Conservation (phyloP, 805 yeast species). For the Sugiyamaella boreocaroliniensis region DNA sequence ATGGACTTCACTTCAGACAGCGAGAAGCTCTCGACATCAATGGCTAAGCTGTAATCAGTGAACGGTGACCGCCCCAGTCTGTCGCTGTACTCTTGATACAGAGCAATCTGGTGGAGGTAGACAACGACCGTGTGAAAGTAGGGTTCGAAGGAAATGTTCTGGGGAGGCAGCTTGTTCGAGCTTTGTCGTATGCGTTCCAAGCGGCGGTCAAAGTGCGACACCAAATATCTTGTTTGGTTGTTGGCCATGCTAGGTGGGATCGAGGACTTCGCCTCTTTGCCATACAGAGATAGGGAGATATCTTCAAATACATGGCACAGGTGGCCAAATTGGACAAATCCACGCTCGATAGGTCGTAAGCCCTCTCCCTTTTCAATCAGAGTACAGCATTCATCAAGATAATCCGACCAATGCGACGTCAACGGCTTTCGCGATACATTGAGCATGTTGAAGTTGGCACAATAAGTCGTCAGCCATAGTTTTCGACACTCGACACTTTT, state of each 20-base stretch:
- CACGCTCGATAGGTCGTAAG: constrained; percentile 29
- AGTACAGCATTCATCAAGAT: constrained; percentile 54
- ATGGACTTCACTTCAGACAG: constrained; percentile 25
- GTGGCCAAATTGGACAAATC: constrained; percentile 53
- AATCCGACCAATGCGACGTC: constrained; percentile 41
- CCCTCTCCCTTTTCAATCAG: constrained; percentile 36
- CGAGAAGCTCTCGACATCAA: constrained; percentile 18
- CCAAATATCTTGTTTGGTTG: constrained; percentile 35
- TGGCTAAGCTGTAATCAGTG: constrained; percentile 29
- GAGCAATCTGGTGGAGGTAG: constrained; percentile 35
- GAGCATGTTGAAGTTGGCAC: constrained; percentile 55
- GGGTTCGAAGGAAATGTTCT: constrained; percentile 40
- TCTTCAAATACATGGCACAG: constrained; percentile 56
- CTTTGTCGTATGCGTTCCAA: constrained; percentile 35
- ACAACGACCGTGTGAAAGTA: constrained; percentile 44
- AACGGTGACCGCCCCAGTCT: constrained; percentile 31
- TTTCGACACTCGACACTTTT: constrained; percentile 42
- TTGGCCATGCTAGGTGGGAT: constrained; percentile 31
- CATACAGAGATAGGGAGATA: constrained; percentile 38
- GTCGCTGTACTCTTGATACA: constrained; percentile 22
- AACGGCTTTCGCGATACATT: constrained; percentile 59
- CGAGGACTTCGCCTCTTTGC: constrained; percentile 37
- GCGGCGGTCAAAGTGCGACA: constrained; percentile 45
- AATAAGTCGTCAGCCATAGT: constrained; percentile 52
- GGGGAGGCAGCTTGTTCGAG: constrained; percentile 31